These are phyloP conservation scores for Xylariaceae sp. DNA, from an alignment of 2,329 filamentous ascomycete genomes.

Conservation along the genomic window DNA sequence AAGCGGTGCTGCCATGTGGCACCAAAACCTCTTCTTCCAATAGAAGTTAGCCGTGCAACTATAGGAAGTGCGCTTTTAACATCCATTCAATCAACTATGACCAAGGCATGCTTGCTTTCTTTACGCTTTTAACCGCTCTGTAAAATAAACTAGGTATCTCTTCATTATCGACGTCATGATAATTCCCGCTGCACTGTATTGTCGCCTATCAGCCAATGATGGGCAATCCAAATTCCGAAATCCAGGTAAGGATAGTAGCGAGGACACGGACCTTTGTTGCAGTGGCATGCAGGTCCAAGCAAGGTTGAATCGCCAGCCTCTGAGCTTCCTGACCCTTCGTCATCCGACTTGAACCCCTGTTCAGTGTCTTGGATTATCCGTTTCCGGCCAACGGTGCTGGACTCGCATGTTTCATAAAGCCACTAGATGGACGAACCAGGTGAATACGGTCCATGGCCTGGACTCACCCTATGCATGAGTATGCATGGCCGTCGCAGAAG, in stretches of 20 bases:
- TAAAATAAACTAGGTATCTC: background rate
- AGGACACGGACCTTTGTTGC: slow-evolving; percentile 21
- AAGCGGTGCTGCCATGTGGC: too few species aligned
- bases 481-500: slow-evolving; percentile 42
- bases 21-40: too few species aligned
- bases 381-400: slow-evolving; percentile 22
- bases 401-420: slow-evolving; percentile 46
- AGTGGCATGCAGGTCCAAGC: slow-evolving; percentile 28
- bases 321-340: slow-evolving; percentile 36
- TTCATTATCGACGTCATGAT: too few species aligned
- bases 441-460: slow-evolving; percentile 22
- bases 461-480: slow-evolving; percentile 17
- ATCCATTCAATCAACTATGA: too few species aligned
- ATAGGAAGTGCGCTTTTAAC: too few species aligned
- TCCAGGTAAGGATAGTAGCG: slow-evolving; percentile 33
- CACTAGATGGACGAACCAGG: slow-evolving; percentile 21
- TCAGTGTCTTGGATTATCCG: slow-evolving; percentile 21
- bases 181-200: background rate
- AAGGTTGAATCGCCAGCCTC: slow-evolving; percentile 31
- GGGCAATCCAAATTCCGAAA: slow-evolving; percentile 15
- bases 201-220: background rate
- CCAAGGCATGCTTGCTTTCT: too few species aligned
- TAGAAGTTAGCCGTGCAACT: too few species aligned
- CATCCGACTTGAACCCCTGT: slow-evolving; percentile 36
- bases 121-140: too few species aligned